A percentile compares a stretch with the other conserved stretches of the same genome.
phyloP scores from a whole-genome alignment of 225 moss, liverwort and hornwort species.

The Ulota crispa region DNA sequence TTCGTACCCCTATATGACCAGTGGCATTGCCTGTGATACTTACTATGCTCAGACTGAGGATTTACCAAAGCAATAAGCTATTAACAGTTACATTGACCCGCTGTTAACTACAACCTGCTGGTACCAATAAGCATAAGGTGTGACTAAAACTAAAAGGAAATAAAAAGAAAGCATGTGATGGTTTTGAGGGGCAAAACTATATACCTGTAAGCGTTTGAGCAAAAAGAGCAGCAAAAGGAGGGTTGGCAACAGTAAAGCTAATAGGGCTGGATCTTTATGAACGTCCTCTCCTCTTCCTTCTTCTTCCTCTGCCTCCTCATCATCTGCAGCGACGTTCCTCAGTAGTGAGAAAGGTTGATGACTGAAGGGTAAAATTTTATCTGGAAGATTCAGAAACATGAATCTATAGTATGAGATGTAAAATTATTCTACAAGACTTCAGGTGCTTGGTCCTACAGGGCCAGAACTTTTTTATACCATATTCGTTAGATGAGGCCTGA shows the following conservation, averaged over 20 bases:
- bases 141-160: background rate
- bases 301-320: conserved; percentile 76
- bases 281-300: conserved; percentile 70
- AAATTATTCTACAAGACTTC: conserved; percentile 11
- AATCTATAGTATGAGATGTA: conserved; percentile 5
- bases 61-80: background rate
- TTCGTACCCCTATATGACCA: background rate
- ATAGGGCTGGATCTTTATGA: conserved; percentile 67
- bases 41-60: background rate
- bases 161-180: background rate
- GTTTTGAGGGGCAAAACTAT: conserved; percentile 11
- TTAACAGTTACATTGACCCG: background rate
- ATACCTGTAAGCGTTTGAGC: conserved; percentile 78
- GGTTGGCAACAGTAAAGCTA: conserved; percentile 72
- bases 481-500: conserved; percentile 61
- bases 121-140: conserved; percentile 5
- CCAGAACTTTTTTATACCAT: conserved; percentile 48
- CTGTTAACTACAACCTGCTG: background rate
- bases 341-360: conserved; percentile 16
- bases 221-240: conserved; percentile 71
- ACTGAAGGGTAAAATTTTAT: background rate
- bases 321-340: conserved; percentile 53
- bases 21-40: background rate
- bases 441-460: conserved; percentile 8
- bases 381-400: conserved; percentile 9